These are phyloP conservation scores for Pythium scleroteichum DNA, from an alignment of 352 stramenopile species.

Conservation along the genomic window DNA sequence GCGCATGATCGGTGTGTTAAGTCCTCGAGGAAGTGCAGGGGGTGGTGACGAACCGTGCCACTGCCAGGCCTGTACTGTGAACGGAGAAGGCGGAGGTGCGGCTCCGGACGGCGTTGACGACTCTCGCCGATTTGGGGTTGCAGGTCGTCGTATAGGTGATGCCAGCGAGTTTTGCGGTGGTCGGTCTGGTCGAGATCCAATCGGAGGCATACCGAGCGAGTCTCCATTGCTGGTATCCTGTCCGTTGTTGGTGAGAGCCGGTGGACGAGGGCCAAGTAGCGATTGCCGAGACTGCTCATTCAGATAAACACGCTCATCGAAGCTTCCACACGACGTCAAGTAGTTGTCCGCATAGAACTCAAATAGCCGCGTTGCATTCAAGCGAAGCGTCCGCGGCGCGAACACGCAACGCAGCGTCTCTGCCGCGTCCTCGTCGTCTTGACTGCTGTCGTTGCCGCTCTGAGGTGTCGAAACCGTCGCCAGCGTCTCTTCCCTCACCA, in stretches of 20 bases:
- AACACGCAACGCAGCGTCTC: conserved; percentile 16
- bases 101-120: conserved; percentile 18
- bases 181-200: conserved; percentile 9
- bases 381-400: conserved; percentile 11
- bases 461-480: not conserved
- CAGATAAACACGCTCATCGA: conserved; percentile 36
- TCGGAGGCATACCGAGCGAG: conserved; percentile 21
- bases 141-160: conserved; percentile 19
- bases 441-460: not conserved
- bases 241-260: not conserved
- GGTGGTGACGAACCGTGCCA: conserved; percentile 66
- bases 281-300: conserved; percentile 37
- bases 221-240: conserved; percentile 20
- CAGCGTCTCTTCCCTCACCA: conserved; percentile 23
- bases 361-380: conserved; percentile 29
- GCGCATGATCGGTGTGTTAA: conserved; percentile 32
- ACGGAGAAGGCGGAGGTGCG: conserved; percentile 38
- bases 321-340: conserved; percentile 25
- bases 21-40: conserved; percentile 29
- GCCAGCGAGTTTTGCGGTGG: conserved; percentile 17
- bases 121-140: conserved; percentile 26
- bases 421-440: not conserved
- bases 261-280: conserved; percentile 28
- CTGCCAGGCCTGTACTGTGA: conserved; percentile 65
- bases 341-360: conserved; percentile 24